These are phyloP conservation scores for Vitis amurensis DNA, from an alignment of 164 flowering plant genomes.

Conservation along the genomic window DNA sequence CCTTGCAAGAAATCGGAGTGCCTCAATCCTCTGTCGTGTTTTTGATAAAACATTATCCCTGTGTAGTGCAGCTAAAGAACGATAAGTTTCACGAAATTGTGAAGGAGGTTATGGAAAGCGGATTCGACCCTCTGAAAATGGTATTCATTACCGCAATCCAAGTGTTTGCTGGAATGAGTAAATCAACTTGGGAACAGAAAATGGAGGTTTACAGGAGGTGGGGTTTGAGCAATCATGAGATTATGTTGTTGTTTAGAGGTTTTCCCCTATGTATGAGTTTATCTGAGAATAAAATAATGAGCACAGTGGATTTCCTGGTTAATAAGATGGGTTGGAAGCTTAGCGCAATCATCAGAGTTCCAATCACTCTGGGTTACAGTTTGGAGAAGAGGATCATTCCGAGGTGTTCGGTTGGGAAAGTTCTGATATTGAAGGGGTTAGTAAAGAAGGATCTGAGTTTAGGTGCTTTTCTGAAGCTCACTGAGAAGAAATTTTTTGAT, in stretches of 20 bases:
- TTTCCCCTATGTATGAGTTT: slow-evolving; percentile 8
- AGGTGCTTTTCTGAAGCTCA: not conserved
- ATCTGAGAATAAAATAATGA: slow-evolving; percentile 22
- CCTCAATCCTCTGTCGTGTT: no score
- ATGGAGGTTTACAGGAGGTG: no score
- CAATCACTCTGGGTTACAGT: slow-evolving; percentile 7
- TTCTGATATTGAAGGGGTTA: slow-evolving; percentile 12
- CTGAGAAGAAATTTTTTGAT: no score
- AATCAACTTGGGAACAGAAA: no score
- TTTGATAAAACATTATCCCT: no score
- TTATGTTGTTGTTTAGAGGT: slow-evolving; percentile 8
- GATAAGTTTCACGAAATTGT: no score
- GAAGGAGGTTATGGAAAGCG: no score
- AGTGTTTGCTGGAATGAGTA: no score
- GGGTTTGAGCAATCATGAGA: no score
- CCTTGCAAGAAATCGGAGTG: no score
- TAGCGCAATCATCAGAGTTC: slow-evolving; percentile 3
- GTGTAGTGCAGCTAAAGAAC: not conserved
- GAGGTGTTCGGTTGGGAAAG: slow-evolving; percentile 7
- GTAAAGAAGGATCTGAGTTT: slow-evolving; percentile 8
- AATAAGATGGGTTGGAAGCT: slow-evolving; percentile 14
- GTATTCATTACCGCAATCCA: no score
- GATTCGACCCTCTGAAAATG: no score
- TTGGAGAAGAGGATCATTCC: slow-evolving; percentile 24
- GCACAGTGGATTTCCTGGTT: slow-evolving; percentile 17